phyloP scores from a whole-genome alignment of 495 filamentous ascomycete species.

The Elasticomyces elasticus region DNA sequence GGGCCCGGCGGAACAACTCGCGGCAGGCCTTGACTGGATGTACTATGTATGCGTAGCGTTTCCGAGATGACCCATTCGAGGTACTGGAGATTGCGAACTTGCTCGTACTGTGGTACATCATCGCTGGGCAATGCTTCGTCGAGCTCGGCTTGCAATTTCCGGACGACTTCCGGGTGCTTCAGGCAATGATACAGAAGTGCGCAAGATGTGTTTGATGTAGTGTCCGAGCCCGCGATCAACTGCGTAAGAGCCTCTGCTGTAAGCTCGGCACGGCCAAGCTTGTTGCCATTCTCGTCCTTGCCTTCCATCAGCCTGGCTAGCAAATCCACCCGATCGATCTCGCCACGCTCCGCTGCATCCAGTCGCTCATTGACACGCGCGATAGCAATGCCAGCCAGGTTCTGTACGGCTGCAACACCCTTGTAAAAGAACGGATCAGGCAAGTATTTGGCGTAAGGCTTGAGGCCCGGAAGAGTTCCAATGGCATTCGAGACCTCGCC shows the following conservation, averaged over 20 bases:
- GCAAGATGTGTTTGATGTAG: conserved; percentile 81
- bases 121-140: conserved; percentile 56
- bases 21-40: conserved; percentile 79
- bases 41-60: conserved; percentile 81
- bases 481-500: conserved; percentile 56
- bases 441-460: conserved; percentile 54
- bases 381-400: conserved; percentile 62
- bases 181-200: conserved; percentile 71
- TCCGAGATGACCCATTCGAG: conserved; percentile 76
- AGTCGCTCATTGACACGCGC: conserved; percentile 68
- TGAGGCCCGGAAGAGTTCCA: conserved; percentile 49
- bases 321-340: conserved; percentile 59
- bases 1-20: conserved; percentile 59
- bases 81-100: conserved; percentile 68
- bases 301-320: conserved; percentile 80
- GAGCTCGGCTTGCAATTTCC: conserved; percentile 60
- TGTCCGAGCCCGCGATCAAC: conserved; percentile 83
- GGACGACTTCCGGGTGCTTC: conserved; percentile 58
- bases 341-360: conserved; percentile 49
- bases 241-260: conserved; percentile 85
- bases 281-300: conserved; percentile 65
- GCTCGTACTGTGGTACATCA: conserved; percentile 56
- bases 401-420: conserved; percentile 53
- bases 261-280: conserved; percentile 64
- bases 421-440: conserved; percentile 60